Percentiles rank a stretch among this genome's conserved stretches.
These are phyloP conservation scores for Lactarius psammicola DNA, from an alignment of 768 basidiomycete species.

Conservation along the genomic window DNA sequence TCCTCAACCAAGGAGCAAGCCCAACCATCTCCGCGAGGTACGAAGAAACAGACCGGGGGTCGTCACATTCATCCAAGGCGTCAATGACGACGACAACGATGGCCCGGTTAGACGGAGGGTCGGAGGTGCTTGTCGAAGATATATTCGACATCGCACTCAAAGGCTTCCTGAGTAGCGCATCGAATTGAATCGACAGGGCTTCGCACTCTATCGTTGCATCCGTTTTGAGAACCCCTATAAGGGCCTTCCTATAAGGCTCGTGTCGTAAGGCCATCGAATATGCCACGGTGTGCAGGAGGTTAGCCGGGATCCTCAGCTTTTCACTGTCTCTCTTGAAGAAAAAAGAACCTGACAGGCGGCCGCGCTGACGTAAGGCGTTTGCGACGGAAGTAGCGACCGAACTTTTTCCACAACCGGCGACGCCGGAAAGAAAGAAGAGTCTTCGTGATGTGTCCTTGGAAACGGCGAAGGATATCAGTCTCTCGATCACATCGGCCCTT, in stretches of 20 bases:
- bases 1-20: not conserved
- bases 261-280: not conserved
- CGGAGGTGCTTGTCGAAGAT: not conserved
- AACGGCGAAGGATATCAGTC: not conserved
- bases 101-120: not conserved
- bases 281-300: not conserved
- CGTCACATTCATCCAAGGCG: not conserved
- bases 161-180: not conserved
- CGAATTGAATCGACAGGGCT: not conserved
- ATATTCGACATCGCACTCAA: not conserved
- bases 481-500: not conserved
- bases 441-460: not conserved
- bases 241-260: not conserved
- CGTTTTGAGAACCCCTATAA: not conserved
- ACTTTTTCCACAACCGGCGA: not conserved
- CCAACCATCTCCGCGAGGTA: not conserved
- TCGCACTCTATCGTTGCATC: not conserved
- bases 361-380: not conserved
- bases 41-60: not conserved
- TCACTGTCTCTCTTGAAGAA: not conserved
- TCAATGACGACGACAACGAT: not conserved
- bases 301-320: not conserved
- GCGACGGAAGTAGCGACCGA: not conserved
- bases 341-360: not conserved
- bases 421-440: not conserved